phyloP scores from a whole-genome alignment of 2,329 filamentous ascomycete genomes.

The Paraphoma sp. region DNA sequence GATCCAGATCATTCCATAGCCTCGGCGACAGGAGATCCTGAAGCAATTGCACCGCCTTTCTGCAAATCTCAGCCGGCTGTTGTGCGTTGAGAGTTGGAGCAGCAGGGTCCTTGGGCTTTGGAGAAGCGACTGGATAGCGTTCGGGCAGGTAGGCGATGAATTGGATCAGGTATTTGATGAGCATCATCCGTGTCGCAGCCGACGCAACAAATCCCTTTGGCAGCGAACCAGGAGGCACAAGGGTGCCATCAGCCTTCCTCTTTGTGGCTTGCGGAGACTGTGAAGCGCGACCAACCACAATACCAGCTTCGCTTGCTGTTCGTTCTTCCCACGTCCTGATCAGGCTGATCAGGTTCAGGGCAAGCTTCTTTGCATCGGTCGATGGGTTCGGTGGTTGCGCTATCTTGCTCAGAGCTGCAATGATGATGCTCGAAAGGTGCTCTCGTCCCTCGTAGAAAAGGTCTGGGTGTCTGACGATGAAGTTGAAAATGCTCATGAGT shows the following conservation, averaged over 20 bases:
- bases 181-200: slow-evolving; percentile 71
- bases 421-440: slow-evolving; percentile 87
- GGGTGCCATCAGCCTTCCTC: slow-evolving; percentile 74
- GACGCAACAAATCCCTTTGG: slow-evolving; percentile 49
- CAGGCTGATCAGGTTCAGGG: slow-evolving; percentile 86
- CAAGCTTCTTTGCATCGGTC: slow-evolving; percentile 89
- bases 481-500: slow-evolving; percentile 96
- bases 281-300: slow-evolving; percentile 55
- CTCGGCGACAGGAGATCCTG: slow-evolving; percentile 84
- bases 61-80: slow-evolving; percentile 77
- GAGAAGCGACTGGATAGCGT: slow-evolving; percentile 71
- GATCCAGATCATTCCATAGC: slow-evolving; percentile 90
- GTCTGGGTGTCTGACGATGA: slow-evolving; percentile 88
- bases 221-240: slow-evolving; percentile 62
- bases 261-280: slow-evolving; percentile 76
- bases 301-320: slow-evolving; percentile 66
- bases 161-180: slow-evolving; percentile 93
- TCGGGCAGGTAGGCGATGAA: slow-evolving; percentile 93
- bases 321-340: slow-evolving; percentile 94
- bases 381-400: slow-evolving; percentile 83
- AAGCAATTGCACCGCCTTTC: slow-evolving; percentile 81
- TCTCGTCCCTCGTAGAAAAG: slow-evolving; percentile 95
- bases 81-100: slow-evolving; percentile 48
- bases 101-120: slow-evolving; percentile 49
- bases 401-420: slow-evolving; percentile 87